Conservation (phyloP, 371 early-diverging fungal genomes). For the Mitosporidium daphniae region DNA sequence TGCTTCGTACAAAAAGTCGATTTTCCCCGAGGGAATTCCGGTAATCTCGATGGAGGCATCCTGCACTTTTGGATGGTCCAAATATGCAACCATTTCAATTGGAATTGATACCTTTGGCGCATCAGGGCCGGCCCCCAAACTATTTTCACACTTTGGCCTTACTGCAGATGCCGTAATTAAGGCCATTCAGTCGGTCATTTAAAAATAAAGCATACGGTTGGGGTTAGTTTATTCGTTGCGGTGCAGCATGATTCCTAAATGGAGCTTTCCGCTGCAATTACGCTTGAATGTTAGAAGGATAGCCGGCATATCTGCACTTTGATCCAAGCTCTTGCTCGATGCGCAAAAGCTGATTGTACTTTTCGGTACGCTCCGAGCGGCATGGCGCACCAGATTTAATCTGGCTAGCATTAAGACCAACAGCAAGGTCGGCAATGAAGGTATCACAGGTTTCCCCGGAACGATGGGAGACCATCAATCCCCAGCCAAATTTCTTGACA, state of each 20-base stretch:
- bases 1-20: conserved; percentile 34
- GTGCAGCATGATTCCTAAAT: too few species aligned
- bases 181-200: too few species aligned
- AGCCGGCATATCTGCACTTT: conserved; percentile 54
- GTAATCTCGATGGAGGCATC: conserved; percentile 69
- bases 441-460: conserved; percentile 96
- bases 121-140: too few species aligned
- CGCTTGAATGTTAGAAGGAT: too few species aligned
- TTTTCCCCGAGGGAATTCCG: conserved; percentile 36
- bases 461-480: conserved; percentile 93
- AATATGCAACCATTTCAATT: conserved; percentile 53
- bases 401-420: conserved; percentile 78
- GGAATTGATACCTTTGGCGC: conserved; percentile 78
- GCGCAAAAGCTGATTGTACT: conserved; percentile 85
- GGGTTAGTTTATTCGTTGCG: too few species aligned
- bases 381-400: conserved; percentile 97
- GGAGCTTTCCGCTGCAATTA: too few species aligned
- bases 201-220: too few species aligned
- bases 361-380: conserved; percentile 77
- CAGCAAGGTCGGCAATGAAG: conserved; percentile 86
- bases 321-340: conserved; percentile 47
- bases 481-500: conserved; percentile 38
- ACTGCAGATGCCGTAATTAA: too few species aligned
- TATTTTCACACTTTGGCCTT: too few species aligned
- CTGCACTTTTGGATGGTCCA: conserved; percentile 61